Conservation (phyloP, 805 yeast genomes). For the Wickerhamomyces ciferrii region DNA sequence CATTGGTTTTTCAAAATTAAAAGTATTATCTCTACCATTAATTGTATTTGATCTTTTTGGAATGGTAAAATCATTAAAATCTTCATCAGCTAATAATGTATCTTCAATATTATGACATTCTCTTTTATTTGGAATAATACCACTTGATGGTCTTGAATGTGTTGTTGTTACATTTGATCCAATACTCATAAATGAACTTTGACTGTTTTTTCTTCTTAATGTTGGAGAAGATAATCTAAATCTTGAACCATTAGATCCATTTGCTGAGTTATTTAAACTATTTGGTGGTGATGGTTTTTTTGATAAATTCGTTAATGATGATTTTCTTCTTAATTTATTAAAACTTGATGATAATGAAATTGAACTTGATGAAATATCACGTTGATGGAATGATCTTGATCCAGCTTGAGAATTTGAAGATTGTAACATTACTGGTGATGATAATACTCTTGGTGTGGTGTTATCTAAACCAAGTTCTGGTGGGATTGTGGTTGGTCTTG, state of each 20-base stretch:
- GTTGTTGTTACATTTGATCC: neutral
- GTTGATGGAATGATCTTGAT: neutral
- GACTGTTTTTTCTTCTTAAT: neutral
- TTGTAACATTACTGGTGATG: neutral
- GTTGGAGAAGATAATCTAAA: neutral
- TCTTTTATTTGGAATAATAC: constrained; percentile 7
- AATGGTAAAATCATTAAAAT: constrained; percentile 14
- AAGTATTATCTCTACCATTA: constrained; percentile 5
- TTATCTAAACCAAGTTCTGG: neutral
- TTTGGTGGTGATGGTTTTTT: neutral
- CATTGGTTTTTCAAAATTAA: constrained; percentile 6
- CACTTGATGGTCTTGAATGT: neutral
- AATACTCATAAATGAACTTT: neutral
- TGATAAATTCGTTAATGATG: neutral
- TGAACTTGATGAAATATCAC: neutral
- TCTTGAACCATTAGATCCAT: neutral
- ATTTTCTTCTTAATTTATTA: neutral
- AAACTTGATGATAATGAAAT: neutral
- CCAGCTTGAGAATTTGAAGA: neutral
- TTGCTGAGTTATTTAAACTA: neutral
- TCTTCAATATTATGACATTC: constrained; percentile 20
- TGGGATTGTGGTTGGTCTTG: neutral
- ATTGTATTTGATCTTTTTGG: constrained; percentile 1
- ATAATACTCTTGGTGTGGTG: neutral
- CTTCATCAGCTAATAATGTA: constrained; percentile 18